Conservation (phyloP, 306 rosid genomes). For the Pyrus pyrifolia region DNA sequence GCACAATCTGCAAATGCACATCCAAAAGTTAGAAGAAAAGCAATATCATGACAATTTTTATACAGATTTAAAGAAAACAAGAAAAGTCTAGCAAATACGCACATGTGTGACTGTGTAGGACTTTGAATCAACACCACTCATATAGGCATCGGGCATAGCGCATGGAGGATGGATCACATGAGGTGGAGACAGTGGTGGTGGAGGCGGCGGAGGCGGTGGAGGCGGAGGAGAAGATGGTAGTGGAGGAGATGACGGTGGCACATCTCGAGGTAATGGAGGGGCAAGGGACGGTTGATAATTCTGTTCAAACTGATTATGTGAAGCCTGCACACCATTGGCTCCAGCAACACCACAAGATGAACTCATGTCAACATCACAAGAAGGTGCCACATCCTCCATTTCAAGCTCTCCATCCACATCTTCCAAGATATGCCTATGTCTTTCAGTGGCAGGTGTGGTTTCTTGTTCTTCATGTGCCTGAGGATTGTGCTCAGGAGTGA, state of each 20-base stretch:
- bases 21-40: conserved; percentile 23
- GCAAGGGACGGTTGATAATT: conserved; percentile 29
- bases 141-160: conserved; percentile 38
- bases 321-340: conserved; percentile 26
- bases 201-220: conserved; percentile 53
- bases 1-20: conserved; percentile 39
- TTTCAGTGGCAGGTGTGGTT: conserved; percentile 36
- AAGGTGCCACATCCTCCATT: conserved; percentile 97
- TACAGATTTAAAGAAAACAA: background rate
- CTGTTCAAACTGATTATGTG: conserved; percentile 36
- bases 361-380: conserved; percentile 53
- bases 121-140: conserved; percentile 43
- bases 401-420: conserved; percentile 98
- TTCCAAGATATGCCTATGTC: conserved; percentile 85
- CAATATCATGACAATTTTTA: background rate
- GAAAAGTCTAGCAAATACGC: conserved; percentile 15
- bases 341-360: conserved; percentile 31
- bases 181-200: conserved; percentile 33
- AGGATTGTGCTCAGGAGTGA: conserved; percentile 79
- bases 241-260: conserved; percentile 61
- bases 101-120: conserved; percentile 49
- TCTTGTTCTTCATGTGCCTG: conserved; percentile 40
- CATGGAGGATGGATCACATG: conserved; percentile 26
- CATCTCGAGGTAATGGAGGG: conserved; percentile 51
- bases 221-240: conserved; percentile 74